Evolutionary conservation across 23 red algal species (phyloP), one percentile per base, ranked within the genome.

Genomic region (Gracilaria gracilis): DNA sequence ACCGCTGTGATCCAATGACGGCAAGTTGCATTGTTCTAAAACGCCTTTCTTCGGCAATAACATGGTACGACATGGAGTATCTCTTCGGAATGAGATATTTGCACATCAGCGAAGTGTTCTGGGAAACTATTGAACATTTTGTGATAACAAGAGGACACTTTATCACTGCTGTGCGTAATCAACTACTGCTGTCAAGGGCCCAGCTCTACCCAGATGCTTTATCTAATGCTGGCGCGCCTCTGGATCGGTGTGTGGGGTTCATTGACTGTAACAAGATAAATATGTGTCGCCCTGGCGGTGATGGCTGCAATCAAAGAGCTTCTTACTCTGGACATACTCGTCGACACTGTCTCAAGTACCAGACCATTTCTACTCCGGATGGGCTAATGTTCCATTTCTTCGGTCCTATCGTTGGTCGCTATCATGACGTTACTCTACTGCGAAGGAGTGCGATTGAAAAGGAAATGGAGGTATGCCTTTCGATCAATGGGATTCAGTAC

Each of bases 341-440:
- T 23, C n/a, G 20, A 0, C 39, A 61, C 19, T 79, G 48, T 36
- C 42, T 91, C 19, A 81, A 66, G 38, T 91, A 79, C 70, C 75
- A 81, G 50, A 81, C 73, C 19, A 44, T 91, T 28, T 66, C 53
- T 16, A 91, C 87, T n/a, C 88, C 88, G 2, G 88, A 91, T 49
- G 88, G 88, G 4, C 21, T 91, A 9, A 69, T 91, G 0, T 91
- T 91, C 23, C 25, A 24, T 67, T 61, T 91, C 7, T 81, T 38
- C 54, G 88, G 88, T 9, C 75, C 61, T 19, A 19, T 55, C 19
- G 28, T 51, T 9, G 88, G 88, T n/a, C 61, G 88, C 19, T 35
- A 58, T 14, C 75, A 92, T 33, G 55, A 82, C 14, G 0, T 92
- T 34, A 83, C 88, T 4, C 57, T 80, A 8, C 72, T 67, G 12